A percentile compares a stretch with the other conserved stretches of the same genome.
phyloP scores from a whole-genome alignment of 2,329 filamentous ascomycete species.

The Aureobasidium sp. region DNA sequence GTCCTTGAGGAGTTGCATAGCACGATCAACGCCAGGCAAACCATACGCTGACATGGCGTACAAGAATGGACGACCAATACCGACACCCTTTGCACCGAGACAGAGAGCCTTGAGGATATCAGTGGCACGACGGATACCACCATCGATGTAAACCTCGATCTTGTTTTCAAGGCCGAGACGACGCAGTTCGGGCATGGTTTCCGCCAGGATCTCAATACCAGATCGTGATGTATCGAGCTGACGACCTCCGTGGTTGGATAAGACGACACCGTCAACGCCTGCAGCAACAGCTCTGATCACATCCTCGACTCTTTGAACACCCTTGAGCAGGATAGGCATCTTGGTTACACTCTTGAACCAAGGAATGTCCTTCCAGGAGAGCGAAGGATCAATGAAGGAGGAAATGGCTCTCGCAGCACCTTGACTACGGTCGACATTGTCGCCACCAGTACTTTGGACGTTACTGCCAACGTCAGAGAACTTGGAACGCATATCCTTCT shows the following conservation, averaged over 20 bases:
- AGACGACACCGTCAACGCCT: slow-evolving; percentile 75
- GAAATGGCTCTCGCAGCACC: slow-evolving; percentile 92
- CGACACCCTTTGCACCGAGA: slow-evolving; percentile 83
- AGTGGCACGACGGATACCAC: slow-evolving; percentile 80
- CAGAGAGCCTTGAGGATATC: slow-evolving; percentile 95
- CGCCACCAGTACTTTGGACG: slow-evolving; percentile 63
- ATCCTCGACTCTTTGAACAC: slow-evolving; percentile 92
- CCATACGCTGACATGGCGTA: slow-evolving; percentile 96
- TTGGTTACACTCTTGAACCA: slow-evolving; percentile 88
- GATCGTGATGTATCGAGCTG: slow-evolving; percentile 90
- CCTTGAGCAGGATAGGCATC: slow-evolving; percentile 95
- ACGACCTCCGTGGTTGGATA: slow-evolving; percentile 92
- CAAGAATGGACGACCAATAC: slow-evolving; percentile 88
- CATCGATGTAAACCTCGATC: slow-evolving; percentile 79
- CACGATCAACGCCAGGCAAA: slow-evolving; percentile 75
- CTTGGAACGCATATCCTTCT: slow-evolving; percentile 97
- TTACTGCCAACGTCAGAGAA: slow-evolving; percentile 64
- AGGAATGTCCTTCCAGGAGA: slow-evolving; percentile 79
- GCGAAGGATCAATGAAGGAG: slow-evolving; percentile 89
- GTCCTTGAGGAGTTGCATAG: slow-evolving; percentile 87
- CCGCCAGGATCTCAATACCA: slow-evolving; percentile 81
- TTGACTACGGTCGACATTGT: slow-evolving; percentile 75
- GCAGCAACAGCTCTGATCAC: slow-evolving; percentile 72
- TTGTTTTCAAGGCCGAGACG: slow-evolving; percentile 64
- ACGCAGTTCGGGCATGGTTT: slow-evolving; percentile 82